phyloP scores from a whole-genome alignment of 176 grass and related monocot species.

The Paspalum notatum region DNA sequence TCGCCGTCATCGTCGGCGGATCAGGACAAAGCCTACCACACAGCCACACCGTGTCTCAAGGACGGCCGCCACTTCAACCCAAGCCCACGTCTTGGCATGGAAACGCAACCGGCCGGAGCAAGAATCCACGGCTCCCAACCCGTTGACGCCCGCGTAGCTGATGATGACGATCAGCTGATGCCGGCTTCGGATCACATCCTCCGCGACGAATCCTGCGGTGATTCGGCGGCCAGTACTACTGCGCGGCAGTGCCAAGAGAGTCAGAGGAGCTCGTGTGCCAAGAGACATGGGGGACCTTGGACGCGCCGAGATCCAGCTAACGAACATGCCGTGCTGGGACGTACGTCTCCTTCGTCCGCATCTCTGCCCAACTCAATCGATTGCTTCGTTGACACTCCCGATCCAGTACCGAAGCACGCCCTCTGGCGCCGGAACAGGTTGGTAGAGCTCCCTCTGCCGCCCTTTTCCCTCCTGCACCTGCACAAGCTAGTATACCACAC shows the following conservation, averaged over 20 bases:
- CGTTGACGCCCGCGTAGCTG: background rate
- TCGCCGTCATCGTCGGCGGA: background rate
- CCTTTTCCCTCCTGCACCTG: background rate
- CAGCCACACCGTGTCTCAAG: too few relatives aligned
- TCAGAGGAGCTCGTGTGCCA: background rate
- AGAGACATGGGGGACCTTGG: background rate
- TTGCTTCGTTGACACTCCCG: conserved; percentile 27
- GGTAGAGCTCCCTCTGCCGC: conserved; percentile 1
- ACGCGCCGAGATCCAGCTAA: background rate
- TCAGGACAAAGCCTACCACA: too few relatives aligned
- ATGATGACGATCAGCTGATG: background rate
- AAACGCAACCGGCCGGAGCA: background rate
- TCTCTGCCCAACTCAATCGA: conserved; percentile 7
- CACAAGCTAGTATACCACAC: background rate
- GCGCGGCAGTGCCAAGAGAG: background rate
- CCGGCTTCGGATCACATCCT: background rate
- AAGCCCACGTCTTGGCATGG: background rate
- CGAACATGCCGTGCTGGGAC: background rate
- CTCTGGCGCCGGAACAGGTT: conserved; percentile 2
- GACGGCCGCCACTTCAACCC: background rate
- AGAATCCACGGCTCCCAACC: background rate
- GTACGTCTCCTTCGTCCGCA: background rate
- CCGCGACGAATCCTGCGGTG: background rate
- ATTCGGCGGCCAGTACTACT: background rate
- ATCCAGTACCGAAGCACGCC: background rate